Evolutionary conservation across 2,329 filamentous ascomycete species (phyloP).

Genomic region (Talaromyces pinophilus): DNA sequence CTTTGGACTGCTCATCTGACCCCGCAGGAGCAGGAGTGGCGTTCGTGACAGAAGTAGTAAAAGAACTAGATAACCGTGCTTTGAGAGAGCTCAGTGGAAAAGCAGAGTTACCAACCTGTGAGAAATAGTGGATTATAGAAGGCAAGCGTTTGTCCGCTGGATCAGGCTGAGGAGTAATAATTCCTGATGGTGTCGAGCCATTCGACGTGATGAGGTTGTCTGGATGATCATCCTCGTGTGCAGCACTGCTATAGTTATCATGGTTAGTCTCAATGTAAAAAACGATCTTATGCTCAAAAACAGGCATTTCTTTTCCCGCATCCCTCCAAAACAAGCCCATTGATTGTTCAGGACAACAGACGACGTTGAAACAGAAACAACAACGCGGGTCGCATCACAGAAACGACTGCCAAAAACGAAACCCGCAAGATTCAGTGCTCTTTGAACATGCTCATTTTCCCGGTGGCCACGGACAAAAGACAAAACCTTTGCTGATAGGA

Average conservation of each 20-base stretch:
- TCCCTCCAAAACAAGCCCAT: neutral
- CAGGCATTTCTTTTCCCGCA: neutral
- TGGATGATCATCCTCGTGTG: constrained; percentile 45
- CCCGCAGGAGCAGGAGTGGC: constrained; percentile 14
- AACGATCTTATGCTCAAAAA: neutral
- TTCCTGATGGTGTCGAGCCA: constrained; percentile 83
- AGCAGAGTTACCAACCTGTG: constrained; percentile 95
- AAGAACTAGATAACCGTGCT: constrained; percentile 42
- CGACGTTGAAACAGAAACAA: neutral
- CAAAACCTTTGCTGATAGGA: neutral
- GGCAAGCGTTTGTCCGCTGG: constrained; percentile 92
- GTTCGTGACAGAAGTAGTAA: constrained; percentile 31
- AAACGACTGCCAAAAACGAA: neutral
- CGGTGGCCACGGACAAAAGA: neutral
- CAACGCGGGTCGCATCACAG: neutral
- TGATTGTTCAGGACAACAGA: neutral
- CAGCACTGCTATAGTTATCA: constrained; percentile 29
- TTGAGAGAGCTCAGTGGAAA: constrained; percentile 59
- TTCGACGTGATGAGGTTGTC: constrained; percentile 61
- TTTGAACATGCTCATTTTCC: neutral
- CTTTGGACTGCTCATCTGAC: constrained; percentile 27
- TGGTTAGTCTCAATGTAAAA: constrained; percentile 13
- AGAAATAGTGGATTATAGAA: constrained; percentile 93
- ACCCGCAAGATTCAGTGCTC: neutral
- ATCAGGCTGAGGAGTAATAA: constrained; percentile 91